A percentile compares a stretch with the other conserved stretches of the same genome.
phyloP scores from a whole-genome alignment of 2,329 filamentous ascomycete genomes.

The Cladophialophora yegresii region DNA sequence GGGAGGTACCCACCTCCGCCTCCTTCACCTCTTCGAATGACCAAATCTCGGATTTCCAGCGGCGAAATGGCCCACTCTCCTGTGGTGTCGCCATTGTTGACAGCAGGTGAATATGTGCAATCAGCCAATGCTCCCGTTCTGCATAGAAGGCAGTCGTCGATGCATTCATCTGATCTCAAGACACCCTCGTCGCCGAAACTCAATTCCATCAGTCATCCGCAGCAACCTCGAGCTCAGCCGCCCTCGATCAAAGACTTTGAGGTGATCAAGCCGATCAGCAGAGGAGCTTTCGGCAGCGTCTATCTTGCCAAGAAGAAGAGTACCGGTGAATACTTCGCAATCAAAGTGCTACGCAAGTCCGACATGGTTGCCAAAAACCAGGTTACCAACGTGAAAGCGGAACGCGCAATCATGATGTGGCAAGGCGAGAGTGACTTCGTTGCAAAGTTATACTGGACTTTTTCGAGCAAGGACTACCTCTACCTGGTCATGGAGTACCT shows the following conservation, averaged over 20 bases:
- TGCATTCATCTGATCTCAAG: slow-evolving; percentile 71
- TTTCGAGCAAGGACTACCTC: slow-evolving; percentile 97
- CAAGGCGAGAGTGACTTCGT: slow-evolving; percentile 99
- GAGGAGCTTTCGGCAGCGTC: slow-evolving; percentile 96
- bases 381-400: slow-evolving; percentile 97
- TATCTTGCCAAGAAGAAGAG: slow-evolving; percentile 98
- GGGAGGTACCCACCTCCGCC: slow-evolving; percentile 73
- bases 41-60: slow-evolving; percentile 72
- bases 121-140: slow-evolving; percentile 53
- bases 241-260: slow-evolving; percentile 99
- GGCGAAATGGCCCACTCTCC: slow-evolving; percentile 64
- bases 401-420: slow-evolving; percentile 99
- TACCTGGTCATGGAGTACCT: slow-evolving; percentile 99
- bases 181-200: slow-evolving; percentile 81
- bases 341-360: slow-evolving; percentile 98
- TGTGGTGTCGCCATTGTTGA: slow-evolving; percentile 83
- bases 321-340: slow-evolving; percentile 96
- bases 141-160: slow-evolving; percentile 86
- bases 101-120: slow-evolving; percentile 67
- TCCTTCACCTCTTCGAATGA: slow-evolving; percentile 81
- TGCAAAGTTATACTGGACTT: slow-evolving; percentile 98
- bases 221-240: slow-evolving; percentile 82
- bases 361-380: slow-evolving; percentile 99
- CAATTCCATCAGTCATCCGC: slow-evolving; percentile 71
- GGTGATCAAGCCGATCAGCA: slow-evolving; percentile 99